Evolutionary conservation across 495 filamentous ascomycete genomes (phyloP).

Genomic region (Xylaria nigripes): DNA sequence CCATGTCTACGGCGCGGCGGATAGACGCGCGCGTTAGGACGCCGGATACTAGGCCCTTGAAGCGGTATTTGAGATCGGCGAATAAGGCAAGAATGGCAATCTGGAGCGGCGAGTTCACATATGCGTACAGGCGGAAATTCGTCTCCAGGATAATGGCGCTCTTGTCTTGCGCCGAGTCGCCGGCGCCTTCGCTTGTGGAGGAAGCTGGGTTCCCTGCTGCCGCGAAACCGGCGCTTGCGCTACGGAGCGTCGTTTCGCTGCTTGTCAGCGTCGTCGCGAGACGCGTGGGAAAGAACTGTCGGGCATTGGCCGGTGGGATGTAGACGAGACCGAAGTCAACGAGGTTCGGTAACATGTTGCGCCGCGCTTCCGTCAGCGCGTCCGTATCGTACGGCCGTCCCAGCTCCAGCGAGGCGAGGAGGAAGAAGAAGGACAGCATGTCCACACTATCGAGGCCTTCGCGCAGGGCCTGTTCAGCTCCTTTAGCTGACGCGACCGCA

Average conservation of each 20-base stretch:
- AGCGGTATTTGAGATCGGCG: constrained; percentile 72
- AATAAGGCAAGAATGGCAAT: constrained; percentile 93
- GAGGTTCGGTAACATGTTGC: constrained; percentile 77
- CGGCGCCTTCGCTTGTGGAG: constrained; percentile 29
- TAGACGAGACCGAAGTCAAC: constrained; percentile 90
- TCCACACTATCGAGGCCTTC: constrained; percentile 81
- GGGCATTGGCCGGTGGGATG: constrained; percentile 42
- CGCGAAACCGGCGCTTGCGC: constrained; percentile 46
- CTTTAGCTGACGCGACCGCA: constrained; percentile 9
- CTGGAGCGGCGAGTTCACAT: constrained; percentile 84
- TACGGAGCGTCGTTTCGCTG: constrained; percentile 68
- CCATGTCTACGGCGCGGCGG: constrained; percentile 73
- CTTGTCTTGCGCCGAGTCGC: constrained; percentile 37
- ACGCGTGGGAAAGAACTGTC: constrained; percentile 87
- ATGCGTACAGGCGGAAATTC: constrained; percentile 97
- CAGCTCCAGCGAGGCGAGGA: constrained; percentile 87
- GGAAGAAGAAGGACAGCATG: constrained; percentile 90
- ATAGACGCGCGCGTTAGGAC: constrained; percentile 81
- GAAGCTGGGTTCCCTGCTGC: constrained; percentile 40
- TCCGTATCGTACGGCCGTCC: constrained; percentile 79
- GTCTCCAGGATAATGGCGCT: constrained; percentile 96
- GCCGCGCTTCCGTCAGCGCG: constrained; percentile 68
- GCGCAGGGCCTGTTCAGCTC: constrained; percentile 24
- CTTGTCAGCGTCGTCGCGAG: constrained; percentile 85
- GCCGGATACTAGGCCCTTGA: constrained; percentile 84